These are phyloP conservation scores for Anethum foeniculum DNA, from an alignment of 140 eudicot genomes.

Conservation along the genomic window DNA sequence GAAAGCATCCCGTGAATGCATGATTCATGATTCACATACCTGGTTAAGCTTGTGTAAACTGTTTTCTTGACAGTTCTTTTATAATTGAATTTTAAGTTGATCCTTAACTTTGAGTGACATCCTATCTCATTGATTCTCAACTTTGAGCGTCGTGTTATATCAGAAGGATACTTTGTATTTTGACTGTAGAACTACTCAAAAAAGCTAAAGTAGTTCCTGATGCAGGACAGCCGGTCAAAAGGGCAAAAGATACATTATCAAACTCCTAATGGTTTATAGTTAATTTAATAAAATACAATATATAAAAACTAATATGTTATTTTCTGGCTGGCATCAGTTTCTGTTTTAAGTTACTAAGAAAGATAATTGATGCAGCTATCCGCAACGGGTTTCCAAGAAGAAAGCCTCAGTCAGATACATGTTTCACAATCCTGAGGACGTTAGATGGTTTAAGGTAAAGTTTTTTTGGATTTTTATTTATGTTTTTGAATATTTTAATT, in stretches of 20 bases:
- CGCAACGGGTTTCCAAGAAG: slow-evolving; percentile 88
- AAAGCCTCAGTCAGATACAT: slow-evolving; percentile 90
- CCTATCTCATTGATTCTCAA: neutral
- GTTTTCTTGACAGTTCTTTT: neutral
- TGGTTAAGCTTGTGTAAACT: neutral
- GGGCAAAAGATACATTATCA: neutral
- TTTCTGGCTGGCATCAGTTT: neutral
- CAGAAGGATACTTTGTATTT: neutral
- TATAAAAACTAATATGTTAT: neutral
- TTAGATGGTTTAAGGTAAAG: slow-evolving; percentile 91
- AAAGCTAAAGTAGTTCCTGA: neutral
- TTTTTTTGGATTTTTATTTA: neutral
- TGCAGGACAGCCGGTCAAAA: neutral
- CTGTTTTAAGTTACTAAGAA: neutral
- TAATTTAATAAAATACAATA: neutral
- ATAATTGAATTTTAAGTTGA: neutral
- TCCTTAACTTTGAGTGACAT: neutral
- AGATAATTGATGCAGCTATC: slow-evolving; percentile 51
- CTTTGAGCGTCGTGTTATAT: neutral
- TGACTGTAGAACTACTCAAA: neutral
- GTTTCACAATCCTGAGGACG: slow-evolving; percentile 97
- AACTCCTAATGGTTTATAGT: neutral
- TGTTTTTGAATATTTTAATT: neutral
- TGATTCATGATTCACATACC: neutral
- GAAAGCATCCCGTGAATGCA: neutral